Evolutionary conservation across 768 basidiomycete species (phyloP).

Genomic region (Lactifluus hygrophoroides): DNA sequence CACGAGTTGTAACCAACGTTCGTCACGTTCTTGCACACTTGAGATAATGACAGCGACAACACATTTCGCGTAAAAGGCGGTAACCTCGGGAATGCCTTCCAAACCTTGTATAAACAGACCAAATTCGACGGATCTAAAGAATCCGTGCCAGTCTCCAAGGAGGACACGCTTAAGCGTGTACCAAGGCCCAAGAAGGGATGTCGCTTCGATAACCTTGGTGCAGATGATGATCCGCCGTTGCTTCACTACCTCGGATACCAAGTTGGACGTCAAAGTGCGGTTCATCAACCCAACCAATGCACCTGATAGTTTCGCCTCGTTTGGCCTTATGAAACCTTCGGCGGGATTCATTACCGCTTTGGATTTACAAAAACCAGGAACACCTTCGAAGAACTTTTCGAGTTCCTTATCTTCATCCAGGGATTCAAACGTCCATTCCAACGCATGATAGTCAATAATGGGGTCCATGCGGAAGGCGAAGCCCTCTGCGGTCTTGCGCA

Average conservation of each 20-base stretch:
- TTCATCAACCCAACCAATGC: slow-evolving; percentile 1
- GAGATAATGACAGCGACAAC: neutral
- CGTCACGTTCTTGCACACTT: neutral
- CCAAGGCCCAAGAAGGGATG: slow-evolving; percentile 3
- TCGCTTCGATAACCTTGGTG: neutral
- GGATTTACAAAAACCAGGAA: slow-evolving; percentile 1
- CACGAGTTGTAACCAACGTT: neutral
- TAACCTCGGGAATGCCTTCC: neutral
- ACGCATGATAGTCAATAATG: neutral
- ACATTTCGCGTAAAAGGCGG: slow-evolving; percentile 3
- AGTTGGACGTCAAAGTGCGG: slow-evolving; percentile 8
- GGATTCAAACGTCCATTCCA: neutral
- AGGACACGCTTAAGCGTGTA: neutral
- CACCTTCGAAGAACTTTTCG: slow-evolving; percentile 9
- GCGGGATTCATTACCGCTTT: neutral
- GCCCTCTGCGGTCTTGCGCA: neutral
- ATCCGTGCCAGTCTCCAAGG: neutral
- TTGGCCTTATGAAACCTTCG: neutral
- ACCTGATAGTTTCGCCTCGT: neutral
- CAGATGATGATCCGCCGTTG: slow-evolving; percentile 7
- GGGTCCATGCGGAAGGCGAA: neutral
- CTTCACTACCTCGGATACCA: neutral
- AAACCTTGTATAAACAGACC: neutral
- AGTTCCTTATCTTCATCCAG: slow-evolving; percentile 5
- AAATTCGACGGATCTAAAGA: slow-evolving; percentile 2